Percentiles rank a stretch among this genome's conserved stretches.
phyloP scores from a whole-genome alignment of 2,329 filamentous ascomycete species.

The Keithomyces neogunnii region DNA sequence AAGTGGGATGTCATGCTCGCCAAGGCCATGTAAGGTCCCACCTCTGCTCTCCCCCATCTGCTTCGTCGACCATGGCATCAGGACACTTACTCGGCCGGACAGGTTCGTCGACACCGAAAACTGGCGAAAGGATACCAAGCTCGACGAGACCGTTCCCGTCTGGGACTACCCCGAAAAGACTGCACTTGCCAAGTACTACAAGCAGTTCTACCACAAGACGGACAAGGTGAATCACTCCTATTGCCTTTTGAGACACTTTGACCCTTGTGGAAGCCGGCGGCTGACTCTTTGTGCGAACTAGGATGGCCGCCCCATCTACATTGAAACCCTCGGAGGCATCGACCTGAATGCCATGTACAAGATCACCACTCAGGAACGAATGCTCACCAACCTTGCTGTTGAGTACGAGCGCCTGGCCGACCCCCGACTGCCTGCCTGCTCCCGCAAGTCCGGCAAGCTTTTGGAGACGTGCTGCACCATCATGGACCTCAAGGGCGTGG shows the following conservation, averaged over 20 bases:
- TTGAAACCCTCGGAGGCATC: slow-evolving; percentile 91
- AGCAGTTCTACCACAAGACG: slow-evolving; percentile 98
- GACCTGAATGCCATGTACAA: slow-evolving; percentile 85
- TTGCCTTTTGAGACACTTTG: not conserved
- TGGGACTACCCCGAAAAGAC: slow-evolving; percentile 86
- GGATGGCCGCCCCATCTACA: slow-evolving; percentile 96
- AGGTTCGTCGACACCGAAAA: slow-evolving; percentile 89
- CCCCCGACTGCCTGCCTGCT: slow-evolving; percentile 89
- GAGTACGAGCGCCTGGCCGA: slow-evolving; percentile 97
- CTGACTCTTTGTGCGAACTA: slow-evolving; percentile 25
- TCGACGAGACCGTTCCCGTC: slow-evolving; percentile 69
- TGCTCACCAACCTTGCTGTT: slow-evolving; percentile 91
- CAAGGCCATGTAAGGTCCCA: slow-evolving; percentile 67
- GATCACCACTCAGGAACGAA: slow-evolving; percentile 85
- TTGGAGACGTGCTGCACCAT: slow-evolving; percentile 98
- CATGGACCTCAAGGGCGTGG: slow-evolving; percentile 95
- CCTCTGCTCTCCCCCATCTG: not conserved
- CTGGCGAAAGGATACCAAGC: slow-evolving; percentile 81
- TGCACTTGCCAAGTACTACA: slow-evolving; percentile 83
- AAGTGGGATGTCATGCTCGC: slow-evolving; percentile 84
- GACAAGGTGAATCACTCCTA: slow-evolving; percentile 52
- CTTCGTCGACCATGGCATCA: not conserved
- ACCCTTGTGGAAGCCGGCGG: not conserved
- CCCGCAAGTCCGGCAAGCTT: slow-evolving; percentile 78
- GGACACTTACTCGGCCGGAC: slow-evolving; percentile 10